A percentile compares a stretch with the other conserved stretches of the same genome.
These are phyloP conservation scores for Phytophthora podocarpi DNA, from an alignment of 352 stramenopile species.

Conservation along the genomic window DNA sequence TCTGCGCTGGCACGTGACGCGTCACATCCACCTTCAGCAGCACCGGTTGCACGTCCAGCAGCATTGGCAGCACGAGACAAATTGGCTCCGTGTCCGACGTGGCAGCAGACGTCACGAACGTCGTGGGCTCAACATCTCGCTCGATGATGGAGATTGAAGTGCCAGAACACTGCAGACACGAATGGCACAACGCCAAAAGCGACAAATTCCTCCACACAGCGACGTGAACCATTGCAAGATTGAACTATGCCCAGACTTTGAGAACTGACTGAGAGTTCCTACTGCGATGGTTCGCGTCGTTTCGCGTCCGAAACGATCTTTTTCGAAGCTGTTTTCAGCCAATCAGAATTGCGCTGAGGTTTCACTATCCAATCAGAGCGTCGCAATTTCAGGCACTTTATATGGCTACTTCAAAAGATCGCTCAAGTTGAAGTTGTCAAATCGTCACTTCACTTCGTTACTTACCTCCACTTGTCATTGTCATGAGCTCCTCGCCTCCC, in stretches of 20 bases:
- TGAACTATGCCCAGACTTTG: constrained; percentile 4
- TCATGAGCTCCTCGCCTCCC: constrained; percentile 26
- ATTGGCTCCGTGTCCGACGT: constrained; percentile 4
- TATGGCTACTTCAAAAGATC: constrained; percentile 5
- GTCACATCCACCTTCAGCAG: constrained; percentile 44
- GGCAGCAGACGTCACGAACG: constrained; percentile 13
- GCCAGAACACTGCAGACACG: not conserved
- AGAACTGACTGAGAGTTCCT: constrained; percentile 10
- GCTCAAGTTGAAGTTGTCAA: constrained; percentile 9
- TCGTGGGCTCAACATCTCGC: not conserved
- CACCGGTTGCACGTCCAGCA: constrained; percentile 60
- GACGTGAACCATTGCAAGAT: constrained; percentile 7
- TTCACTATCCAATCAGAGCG: not conserved
- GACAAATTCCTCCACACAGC: not conserved
- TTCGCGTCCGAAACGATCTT: too few relatives aligned
- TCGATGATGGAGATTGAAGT: constrained; percentile 14
- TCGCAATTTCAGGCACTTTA: too few relatives aligned
- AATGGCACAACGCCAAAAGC: constrained; percentile 12
- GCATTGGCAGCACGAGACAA: constrained; percentile 44
- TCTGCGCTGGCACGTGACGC: constrained; percentile 26
- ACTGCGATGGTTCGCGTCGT: constrained; percentile 5
- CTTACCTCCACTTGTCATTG: too few relatives aligned
- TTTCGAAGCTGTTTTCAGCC: not conserved
- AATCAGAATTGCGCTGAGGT: not conserved
- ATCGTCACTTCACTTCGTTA: too few relatives aligned